Conservation (phyloP, 192 early-diverging fungal species). For the Coemansia sp. region DNA sequence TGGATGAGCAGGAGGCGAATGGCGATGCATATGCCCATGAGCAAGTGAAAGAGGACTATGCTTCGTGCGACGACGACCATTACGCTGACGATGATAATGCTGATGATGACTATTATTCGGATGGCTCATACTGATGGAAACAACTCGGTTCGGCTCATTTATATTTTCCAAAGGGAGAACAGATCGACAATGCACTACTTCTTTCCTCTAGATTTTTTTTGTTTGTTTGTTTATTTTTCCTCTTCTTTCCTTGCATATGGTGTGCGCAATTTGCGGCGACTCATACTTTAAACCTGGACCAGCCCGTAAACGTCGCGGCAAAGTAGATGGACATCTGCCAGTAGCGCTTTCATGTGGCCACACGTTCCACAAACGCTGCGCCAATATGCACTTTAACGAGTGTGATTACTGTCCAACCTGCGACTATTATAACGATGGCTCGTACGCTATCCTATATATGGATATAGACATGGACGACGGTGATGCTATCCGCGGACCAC, state of each 20-base stretch:
- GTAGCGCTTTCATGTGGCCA: conserved; percentile 25
- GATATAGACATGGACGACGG: conserved; percentile 5
- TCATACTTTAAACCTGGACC: conserved; percentile 15
- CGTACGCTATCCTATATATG: neutral
- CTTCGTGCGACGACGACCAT: neutral
- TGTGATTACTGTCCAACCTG: conserved; percentile 12
- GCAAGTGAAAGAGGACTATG: neutral
- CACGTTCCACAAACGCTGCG: conserved; percentile 23
- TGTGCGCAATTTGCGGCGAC: conserved; percentile 19
- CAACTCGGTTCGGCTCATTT: no score
- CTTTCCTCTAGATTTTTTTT: no score
- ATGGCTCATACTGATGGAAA: no score
- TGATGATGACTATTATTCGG: neutral
- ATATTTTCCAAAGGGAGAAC: no score
- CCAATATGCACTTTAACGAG: conserved; percentile 7
- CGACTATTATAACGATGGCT: neutral
- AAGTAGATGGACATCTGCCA: neutral
- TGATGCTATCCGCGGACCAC: neutral
- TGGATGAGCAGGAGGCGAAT: neutral
- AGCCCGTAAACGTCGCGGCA: neutral
- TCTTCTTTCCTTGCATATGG: no score
- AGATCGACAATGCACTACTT: no score
- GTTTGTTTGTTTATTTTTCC: no score
- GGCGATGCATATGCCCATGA: neutral
- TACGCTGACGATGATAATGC: neutral